phyloP scores from a whole-genome alignment of 2,329 filamentous ascomycete genomes.

The Phyllosticta ampelicida region DNA sequence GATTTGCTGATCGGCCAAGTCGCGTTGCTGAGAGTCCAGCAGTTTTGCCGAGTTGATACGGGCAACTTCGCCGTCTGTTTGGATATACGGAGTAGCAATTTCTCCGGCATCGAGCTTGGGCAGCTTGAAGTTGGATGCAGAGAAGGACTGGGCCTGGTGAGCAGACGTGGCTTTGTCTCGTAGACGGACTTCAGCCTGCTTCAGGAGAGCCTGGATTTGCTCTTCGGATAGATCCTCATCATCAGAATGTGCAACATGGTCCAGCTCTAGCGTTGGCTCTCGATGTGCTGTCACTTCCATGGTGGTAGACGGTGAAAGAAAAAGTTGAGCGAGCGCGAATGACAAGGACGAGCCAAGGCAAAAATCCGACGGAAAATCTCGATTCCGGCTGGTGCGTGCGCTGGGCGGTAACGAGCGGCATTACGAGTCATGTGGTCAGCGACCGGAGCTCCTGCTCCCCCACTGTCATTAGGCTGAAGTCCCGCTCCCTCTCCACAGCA shows the following conservation, averaged over 20 bases:
- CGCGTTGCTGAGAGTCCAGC: conserved; percentile 37
- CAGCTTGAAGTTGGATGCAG: conserved; percentile 30
- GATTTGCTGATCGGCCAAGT: conserved; percentile 35
- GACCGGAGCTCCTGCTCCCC: not conserved
- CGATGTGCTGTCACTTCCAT: conserved; percentile 9
- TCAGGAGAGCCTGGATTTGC: conserved; percentile 40
- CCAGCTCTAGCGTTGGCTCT: not conserved
- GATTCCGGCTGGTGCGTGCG: not conserved
- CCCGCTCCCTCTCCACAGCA: too few relatives aligned
- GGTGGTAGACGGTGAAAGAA: not conserved
- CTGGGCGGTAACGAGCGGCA: not conserved
- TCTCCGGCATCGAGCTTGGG: conserved; percentile 39
- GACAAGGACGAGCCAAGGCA: not conserved
- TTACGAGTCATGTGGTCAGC: not conserved
- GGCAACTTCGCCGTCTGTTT: conserved; percentile 41
- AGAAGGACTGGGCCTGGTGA: conserved; percentile 4
- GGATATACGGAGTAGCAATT: conserved; percentile 44
- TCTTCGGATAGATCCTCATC: conserved; percentile 46
- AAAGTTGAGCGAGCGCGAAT: not conserved
- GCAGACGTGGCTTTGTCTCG: conserved; percentile 29
- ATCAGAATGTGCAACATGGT: not conserved
- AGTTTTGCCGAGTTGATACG: conserved; percentile 43
- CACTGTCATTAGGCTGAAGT: too few relatives aligned
- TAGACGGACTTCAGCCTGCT: conserved; percentile 51
- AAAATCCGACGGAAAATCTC: not conserved